These are phyloP conservation scores for Panicum miliaceum DNA, from an alignment of 176 grass and related monocot species.

Conservation along the genomic window DNA sequence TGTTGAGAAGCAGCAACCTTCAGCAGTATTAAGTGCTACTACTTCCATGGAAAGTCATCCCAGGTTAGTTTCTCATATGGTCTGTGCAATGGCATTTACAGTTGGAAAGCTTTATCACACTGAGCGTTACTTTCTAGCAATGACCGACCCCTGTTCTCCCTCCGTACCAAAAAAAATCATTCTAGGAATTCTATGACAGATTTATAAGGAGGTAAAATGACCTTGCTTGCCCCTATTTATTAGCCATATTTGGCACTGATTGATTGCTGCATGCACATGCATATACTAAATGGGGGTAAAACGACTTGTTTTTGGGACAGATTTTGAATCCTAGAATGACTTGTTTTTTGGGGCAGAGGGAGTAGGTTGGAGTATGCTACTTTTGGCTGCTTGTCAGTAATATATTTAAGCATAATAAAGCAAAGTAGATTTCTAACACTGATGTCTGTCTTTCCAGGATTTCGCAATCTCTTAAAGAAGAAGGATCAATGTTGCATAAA, in stretches of 20 bases:
- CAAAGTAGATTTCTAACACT: not conserved
- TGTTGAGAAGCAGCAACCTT: slow-evolving; percentile 32
- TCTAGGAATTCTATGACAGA: too few relatives aligned
- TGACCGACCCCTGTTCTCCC: not conserved
- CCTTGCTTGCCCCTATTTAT: too few relatives aligned
- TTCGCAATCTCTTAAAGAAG: slow-evolving; percentile 23
- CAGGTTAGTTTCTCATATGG: slow-evolving; percentile 41
- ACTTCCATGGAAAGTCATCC: slow-evolving; percentile 14
- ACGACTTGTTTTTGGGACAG: too few relatives aligned
- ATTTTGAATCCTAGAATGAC: too few relatives aligned
- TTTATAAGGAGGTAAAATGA: too few relatives aligned
- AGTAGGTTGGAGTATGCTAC: slow-evolving; percentile 14
- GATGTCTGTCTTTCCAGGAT: slow-evolving; percentile 34
- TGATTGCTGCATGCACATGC: too few relatives aligned
- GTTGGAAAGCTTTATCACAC: slow-evolving; percentile 9
- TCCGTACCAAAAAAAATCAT: too few relatives aligned
- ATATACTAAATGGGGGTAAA: too few relatives aligned
- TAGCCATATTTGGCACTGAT: too few relatives aligned
- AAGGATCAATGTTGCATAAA: slow-evolving; percentile 24
- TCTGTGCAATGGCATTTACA: not conserved
- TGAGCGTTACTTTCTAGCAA: slow-evolving; percentile 15
- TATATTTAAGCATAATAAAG: slow-evolving; percentile 19
- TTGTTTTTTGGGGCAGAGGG: too few relatives aligned
- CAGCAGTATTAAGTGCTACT: slow-evolving; percentile 12
- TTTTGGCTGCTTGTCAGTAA: slow-evolving; percentile 27